phyloP scores from a whole-genome alignment of 371 early-diverging fungal species.

The Apophysomyces variabilis region DNA sequence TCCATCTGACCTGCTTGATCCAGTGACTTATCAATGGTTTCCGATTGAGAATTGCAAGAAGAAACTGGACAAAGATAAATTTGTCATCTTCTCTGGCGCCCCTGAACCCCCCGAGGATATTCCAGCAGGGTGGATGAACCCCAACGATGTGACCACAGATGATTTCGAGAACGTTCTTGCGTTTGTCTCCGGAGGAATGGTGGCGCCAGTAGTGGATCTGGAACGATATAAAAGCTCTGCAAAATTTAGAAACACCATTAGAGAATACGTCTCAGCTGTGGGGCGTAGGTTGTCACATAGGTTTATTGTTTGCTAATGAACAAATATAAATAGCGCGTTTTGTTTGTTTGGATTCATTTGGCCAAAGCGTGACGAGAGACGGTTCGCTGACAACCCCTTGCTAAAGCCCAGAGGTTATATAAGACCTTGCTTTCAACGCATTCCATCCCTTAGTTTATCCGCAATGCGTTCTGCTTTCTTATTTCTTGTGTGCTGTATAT shows the following conservation, averaged over 20 bases:
- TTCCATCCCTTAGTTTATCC: background rate
- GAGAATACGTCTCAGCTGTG: constrained; percentile 12
- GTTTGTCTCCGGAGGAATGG: background rate
- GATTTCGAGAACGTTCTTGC: constrained; percentile 8
- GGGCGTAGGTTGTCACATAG: constrained; percentile 14
- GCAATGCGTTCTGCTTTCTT: background rate
- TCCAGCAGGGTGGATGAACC: constrained; percentile 14
- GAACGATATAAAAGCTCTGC: background rate
- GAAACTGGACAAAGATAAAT: constrained; percentile 28
- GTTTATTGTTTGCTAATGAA: constrained; percentile 14
- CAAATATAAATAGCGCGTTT: background rate
- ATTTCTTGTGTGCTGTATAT: background rate
- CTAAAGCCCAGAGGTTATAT: background rate
- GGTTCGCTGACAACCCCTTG: background rate
- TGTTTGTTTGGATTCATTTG: background rate
- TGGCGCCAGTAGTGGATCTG: background rate
- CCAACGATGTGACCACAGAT: background rate
- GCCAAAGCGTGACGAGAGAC: background rate
- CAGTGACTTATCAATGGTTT: constrained; percentile 51
- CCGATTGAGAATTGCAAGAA: constrained; percentile 32
- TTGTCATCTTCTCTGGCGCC: constrained; percentile 19
- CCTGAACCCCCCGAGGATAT: background rate
- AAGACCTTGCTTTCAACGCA: background rate
- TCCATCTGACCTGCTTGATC: constrained; percentile 84
- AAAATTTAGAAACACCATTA: constrained; percentile 9